Evolutionary conservation across 2,329 filamentous ascomycete species (phyloP), one percentile per base, ranked within the genome.

Genomic region (Fusarium pseudocircinatum): DNA sequence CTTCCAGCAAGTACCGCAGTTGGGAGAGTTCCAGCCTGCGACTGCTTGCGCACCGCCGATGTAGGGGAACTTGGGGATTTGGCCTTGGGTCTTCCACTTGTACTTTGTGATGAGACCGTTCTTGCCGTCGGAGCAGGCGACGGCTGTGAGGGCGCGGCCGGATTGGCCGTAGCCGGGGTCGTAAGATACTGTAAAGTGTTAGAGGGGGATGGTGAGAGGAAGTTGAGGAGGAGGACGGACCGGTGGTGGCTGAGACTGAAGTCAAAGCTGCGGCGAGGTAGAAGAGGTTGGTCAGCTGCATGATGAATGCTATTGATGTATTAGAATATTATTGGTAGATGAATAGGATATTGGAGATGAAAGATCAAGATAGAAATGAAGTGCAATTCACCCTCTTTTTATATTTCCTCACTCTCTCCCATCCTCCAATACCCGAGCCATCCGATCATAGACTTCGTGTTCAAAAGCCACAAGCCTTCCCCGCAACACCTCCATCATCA

Each of bases 121-220:
- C 63, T 70, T 47, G 58, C 92, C 92, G 78, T 94, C 89, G 26
- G 89, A 92, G 86, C 92, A 94, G 67, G 90, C 80, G 34, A 94
- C 87, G 5, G 77, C 81, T 37, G 82, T 85, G 60, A 95, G 80
- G 39, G 87, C 85, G 57, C 89, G 87, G 67, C 73, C 69, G 26
- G 79, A 79, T 65, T 91, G 83, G 75, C 95, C 93, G 82, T 94
- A 96, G 78, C 87, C 90, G 15, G 84, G 82, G 82, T 95, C 93
- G 82, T 91, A 96, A 72, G 91, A 92, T 77, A 95, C 92, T 77
- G 1, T 9, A 8, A 10, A 14, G 0, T 18, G 32, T 80, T 78
- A 44, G 46, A 1, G 20, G 14, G 7, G 24, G 7, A 7, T 5
- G 7, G 26, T 5, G 7, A 28, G 26, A 20, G 24, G n/a, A 8